Conservation (phyloP, 257 asterid genomes). For the Orobanche coerulescens region DNA sequence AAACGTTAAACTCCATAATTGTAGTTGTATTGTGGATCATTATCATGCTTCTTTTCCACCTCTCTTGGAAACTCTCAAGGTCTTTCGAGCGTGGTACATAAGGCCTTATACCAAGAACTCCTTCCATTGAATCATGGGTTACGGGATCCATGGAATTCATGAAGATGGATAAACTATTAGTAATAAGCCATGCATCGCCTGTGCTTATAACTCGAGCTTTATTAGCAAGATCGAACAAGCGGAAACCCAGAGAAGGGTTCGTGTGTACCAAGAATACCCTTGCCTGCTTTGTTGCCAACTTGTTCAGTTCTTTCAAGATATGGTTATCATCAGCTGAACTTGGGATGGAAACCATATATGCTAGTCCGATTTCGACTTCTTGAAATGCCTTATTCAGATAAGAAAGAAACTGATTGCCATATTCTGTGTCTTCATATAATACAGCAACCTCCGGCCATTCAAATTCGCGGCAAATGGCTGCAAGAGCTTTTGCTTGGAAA, state of each 20-base stretch:
- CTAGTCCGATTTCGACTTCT: constrained; percentile 26
- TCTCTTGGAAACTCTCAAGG: constrained; percentile 32
- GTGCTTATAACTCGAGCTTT: constrained; percentile 33
- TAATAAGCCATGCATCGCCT: constrained; percentile 59
- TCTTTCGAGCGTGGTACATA: constrained; percentile 30
- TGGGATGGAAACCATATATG: constrained; percentile 26
- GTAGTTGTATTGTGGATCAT: constrained; percentile 11
- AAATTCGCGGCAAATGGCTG: constrained; percentile 35
- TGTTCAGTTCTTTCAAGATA: constrained; percentile 26
- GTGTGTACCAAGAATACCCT: constrained; percentile 51
- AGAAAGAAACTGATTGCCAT: constrained; percentile 38
- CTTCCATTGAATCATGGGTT: constrained; percentile 48
- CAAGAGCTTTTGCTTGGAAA: constrained; percentile 44
- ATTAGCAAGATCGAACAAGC: constrained; percentile 37
- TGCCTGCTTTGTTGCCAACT: constrained; percentile 24
- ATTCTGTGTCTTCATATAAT: constrained; percentile 42
- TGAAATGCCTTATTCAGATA: constrained; percentile 34
- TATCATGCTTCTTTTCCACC: constrained; percentile 36
- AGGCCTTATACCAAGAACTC: constrained; percentile 59
- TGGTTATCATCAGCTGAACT: constrained; percentile 22
- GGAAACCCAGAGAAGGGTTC: constrained; percentile 31
- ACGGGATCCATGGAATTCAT: constrained; percentile 31
- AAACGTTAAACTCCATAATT: constrained; percentile 31
- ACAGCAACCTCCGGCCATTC: constrained; percentile 38
- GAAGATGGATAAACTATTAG: constrained; percentile 48